phyloP scores from a whole-genome alignment of 495 filamentous ascomycete species.

The Pyronema omphalodes region DNA sequence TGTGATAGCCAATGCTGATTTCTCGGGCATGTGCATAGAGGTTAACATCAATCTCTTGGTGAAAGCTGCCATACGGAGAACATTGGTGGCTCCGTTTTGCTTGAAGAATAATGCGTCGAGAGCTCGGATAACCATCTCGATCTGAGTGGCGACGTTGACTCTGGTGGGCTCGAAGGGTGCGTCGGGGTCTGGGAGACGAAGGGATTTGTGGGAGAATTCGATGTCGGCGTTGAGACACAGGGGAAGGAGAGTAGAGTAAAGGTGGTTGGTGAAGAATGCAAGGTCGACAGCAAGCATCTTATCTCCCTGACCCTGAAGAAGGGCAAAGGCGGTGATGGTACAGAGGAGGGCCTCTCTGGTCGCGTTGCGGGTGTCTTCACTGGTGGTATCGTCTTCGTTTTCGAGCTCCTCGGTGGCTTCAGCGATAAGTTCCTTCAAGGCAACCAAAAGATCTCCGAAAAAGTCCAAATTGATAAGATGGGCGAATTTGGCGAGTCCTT shows the following conservation, averaged over 20 bases:
- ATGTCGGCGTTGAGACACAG: conserved; percentile 68
- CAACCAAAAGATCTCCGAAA: conserved; percentile 89
- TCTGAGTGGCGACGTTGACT: conserved; percentile 83
- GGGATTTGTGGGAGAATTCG: conserved; percentile 57
- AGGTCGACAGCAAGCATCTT: conserved; percentile 42
- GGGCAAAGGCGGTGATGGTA: conserved; percentile 83
- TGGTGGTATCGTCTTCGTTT: conserved; percentile 26
- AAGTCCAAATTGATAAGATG: conserved; percentile 97
- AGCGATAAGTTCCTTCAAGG: conserved; percentile 76
- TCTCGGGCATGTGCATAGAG: conserved; percentile 75
- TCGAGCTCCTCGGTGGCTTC: conserved; percentile 33
- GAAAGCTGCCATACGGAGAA: conserved; percentile 70
- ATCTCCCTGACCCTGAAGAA: conserved; percentile 61
- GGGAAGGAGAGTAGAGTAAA: conserved; percentile 64
- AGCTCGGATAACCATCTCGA: conserved; percentile 71
- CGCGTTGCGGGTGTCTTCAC: conserved; percentile 38
- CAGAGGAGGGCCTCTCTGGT: conserved; percentile 81
- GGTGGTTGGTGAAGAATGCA: conserved; percentile 81
- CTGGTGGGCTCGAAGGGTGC: conserved; percentile 33
- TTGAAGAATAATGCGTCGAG: conserved; percentile 61
- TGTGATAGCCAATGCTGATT: conserved; percentile 58
- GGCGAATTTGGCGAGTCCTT: conserved; percentile 79
- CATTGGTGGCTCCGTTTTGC: conserved; percentile 40
- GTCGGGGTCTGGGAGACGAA: conserved; percentile 57
- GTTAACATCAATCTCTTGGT: conserved; percentile 73